Conservation (phyloP, 2,329 filamentous ascomycete species). For the Myriosclerotinia curreyana region DNA sequence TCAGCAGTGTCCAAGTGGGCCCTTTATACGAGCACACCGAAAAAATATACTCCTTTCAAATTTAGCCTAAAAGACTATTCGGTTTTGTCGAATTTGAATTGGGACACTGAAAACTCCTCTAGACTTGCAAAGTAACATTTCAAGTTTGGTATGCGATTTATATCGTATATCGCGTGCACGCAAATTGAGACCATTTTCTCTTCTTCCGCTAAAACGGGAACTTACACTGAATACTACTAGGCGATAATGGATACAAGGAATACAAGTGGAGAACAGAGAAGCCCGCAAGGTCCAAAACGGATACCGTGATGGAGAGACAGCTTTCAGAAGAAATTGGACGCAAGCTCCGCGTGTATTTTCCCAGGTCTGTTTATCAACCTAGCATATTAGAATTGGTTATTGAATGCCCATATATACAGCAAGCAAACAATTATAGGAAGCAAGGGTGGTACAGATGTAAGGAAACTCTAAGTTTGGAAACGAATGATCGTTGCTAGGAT, state of each 20-base stretch:
- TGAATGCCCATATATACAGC: constrained; percentile 13
- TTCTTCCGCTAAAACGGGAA: constrained; percentile 13
- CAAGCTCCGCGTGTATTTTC: constrained; percentile 75
- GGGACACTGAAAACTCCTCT: no score
- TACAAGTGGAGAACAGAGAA: constrained; percentile 42
- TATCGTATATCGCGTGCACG: no score
- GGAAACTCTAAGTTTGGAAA: constrained; percentile 30
- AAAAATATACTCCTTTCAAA: no score
- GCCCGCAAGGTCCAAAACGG: constrained; percentile 26
- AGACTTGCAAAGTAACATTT: no score
- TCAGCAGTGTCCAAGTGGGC: neutral
- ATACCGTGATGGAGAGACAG: constrained; percentile 28
- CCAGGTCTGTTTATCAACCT: constrained; percentile 47
- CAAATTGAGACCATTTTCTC: neutral
- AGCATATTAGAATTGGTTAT: constrained; percentile 1
- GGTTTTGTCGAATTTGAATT: no score
- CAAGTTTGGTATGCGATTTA: no score
- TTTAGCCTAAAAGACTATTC: no score
- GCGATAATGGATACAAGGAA: constrained; percentile 47
- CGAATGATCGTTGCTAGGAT: constrained; percentile 5
- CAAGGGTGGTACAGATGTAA: constrained; percentile 58
- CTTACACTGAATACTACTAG: constrained; percentile 36
- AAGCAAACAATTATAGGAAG: constrained; percentile 63
- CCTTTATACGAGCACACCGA: constrained; percentile 9
- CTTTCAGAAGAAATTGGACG: constrained; percentile 41